Conservation (phyloP, 2,329 filamentous ascomycete genomes). For the Neopestalotiopsis clavispora region DNA sequence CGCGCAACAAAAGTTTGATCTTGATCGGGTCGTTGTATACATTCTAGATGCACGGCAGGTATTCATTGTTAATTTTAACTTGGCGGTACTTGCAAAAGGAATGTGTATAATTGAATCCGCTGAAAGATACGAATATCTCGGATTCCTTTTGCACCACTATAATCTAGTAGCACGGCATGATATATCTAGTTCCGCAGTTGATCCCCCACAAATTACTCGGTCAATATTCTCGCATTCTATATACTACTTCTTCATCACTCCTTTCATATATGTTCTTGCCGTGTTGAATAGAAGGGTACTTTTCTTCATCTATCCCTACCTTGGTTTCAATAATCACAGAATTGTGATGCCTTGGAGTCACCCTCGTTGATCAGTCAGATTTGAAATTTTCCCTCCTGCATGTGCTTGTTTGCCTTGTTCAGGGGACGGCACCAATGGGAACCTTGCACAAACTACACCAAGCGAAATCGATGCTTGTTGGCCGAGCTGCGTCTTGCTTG, state of each 20-base stretch:
- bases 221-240: no score
- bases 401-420: background rate
- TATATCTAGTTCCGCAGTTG: no score
- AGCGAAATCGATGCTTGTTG: constrained; percentile 5
- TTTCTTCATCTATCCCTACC: no score
- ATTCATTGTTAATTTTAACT: background rate
- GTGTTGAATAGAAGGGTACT: no score
- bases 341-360: background rate
- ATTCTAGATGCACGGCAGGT: no score
- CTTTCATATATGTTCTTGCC: no score
- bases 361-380: background rate
- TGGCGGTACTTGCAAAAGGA: background rate
- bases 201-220: no score
- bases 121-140: background rate
- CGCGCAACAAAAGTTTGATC: background rate
- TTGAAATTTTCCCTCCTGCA: background rate
- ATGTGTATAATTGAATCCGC: background rate
- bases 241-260: no score
- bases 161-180: background rate
- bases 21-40: background rate
- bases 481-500: constrained; percentile 1
- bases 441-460: background rate
- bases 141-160: background rate
- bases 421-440: constrained; percentile 7
- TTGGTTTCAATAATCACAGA: background rate